Evolutionary conservation across 192 early-diverging fungal species (phyloP), one percentile per base, ranked within the genome.

Genomic region (Chytriomyces sp.): DNA sequence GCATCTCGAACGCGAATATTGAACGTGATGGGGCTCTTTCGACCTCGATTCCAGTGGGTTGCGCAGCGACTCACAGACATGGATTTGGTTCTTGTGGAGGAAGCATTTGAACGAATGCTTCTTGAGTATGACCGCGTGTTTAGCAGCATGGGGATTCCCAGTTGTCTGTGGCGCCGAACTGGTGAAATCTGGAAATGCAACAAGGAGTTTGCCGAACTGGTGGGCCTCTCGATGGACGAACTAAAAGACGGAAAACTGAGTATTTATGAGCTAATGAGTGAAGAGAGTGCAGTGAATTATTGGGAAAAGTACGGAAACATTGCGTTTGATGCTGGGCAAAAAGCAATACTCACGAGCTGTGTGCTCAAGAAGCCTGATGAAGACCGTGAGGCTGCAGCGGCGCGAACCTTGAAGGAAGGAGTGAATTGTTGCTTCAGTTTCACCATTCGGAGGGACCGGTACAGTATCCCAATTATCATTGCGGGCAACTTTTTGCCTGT

Each of bases 291-390:
- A 5, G 95, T 98, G 47, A 98, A 98, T 87, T 98, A 98, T 79
- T 98, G 95, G 95, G 95, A 97, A 87, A 98, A 97, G 87, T 98
- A 98, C 77, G 95, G 96, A 26, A 96, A 96, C 67, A 97, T 98
- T 79, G 95, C 96, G 3, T 98, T 98, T 82, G 95, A 98, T 84
- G 91, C 94, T 9, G 92, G 92, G 6, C 96, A 98, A 83, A 98
- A 98, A 81, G 96, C 96, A 0, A 96, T 98, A 3, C 81, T 98
- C 75, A 98, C 96, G 10, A 93, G 93, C 8, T 98, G 96, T 64
- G 84, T 98, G 62, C 83, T 98, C 76, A 85, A 87, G 53, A 86
- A 90, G 68, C 86, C 86, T 0, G 84, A 89, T 48, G 85, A 76
- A 62, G 84, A 82, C 46, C 86, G 72, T 62, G 84, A 84, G 3